phyloP scores from a whole-genome alignment of 371 early-diverging fungal genomes.

The Apophysomyces ossiformis region DNA sequence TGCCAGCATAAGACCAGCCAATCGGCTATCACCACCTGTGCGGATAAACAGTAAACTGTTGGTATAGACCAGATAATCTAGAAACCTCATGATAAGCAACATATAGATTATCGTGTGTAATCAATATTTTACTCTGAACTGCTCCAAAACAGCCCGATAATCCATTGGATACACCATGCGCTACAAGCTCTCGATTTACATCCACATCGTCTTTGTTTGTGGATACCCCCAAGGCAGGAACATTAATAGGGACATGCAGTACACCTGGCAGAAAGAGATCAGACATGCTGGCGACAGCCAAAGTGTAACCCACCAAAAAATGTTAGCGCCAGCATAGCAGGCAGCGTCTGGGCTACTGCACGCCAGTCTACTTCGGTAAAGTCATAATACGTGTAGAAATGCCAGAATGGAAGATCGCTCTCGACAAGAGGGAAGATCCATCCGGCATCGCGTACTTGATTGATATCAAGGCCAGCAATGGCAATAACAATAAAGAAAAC shows the following conservation, averaged over 20 bases:
- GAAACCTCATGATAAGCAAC: neutral
- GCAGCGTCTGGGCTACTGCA: slow-evolving; percentile 76
- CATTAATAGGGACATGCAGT: slow-evolving; percentile 94
- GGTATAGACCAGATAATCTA: slow-evolving; percentile 87
- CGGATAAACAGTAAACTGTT: slow-evolving; percentile 92
- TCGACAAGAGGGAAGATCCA: slow-evolving; percentile 90
- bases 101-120: neutral
- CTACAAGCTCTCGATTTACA: slow-evolving; percentile 92
- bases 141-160: slow-evolving; percentile 78
- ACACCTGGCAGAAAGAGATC: slow-evolving; percentile 50
- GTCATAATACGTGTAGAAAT: slow-evolving; percentile 85
- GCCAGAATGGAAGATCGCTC: slow-evolving; percentile 79
- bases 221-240: slow-evolving; percentile 92
- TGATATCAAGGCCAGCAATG: slow-evolving; percentile 64
- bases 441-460: slow-evolving; percentile 70
- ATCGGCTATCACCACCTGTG: slow-evolving; percentile 86
- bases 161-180: slow-evolving; percentile 92
- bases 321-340: slow-evolving; percentile 91
- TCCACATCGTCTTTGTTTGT: slow-evolving; percentile 85
- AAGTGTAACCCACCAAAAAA: slow-evolving; percentile 76
- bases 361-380: slow-evolving; percentile 76
- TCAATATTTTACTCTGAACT: slow-evolving; percentile 70
- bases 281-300: neutral
- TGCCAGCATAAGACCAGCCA: slow-evolving; percentile 88
- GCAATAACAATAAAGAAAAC: slow-evolving; percentile 75